Evolutionary conservation across 2,329 filamentous ascomycete genomes (phyloP).

Genomic region (Zymoseptoria crescenta): DNA sequence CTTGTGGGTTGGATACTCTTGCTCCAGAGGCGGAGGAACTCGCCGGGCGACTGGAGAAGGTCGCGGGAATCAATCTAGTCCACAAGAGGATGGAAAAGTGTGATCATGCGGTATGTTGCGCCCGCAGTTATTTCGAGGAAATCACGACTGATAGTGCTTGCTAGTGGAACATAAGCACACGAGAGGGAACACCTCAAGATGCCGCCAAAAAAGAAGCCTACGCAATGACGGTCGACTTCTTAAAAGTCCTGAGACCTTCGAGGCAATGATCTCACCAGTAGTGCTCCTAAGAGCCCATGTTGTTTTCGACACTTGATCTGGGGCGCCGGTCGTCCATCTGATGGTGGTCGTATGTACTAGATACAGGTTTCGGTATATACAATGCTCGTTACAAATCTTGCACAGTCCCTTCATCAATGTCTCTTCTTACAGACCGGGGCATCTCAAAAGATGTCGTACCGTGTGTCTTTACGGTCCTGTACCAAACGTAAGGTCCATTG

Average conservation of each 20-base stretch:
- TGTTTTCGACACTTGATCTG: too few species aligned
- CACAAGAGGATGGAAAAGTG: conserved; percentile 25
- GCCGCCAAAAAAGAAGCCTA: not conserved
- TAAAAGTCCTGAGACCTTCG: not conserved
- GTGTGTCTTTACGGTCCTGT: too few species aligned
- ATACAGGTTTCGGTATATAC: too few species aligned
- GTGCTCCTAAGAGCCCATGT: not conserved
- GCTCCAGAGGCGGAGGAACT: conserved; percentile 31
- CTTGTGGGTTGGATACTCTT: conserved; percentile 32
- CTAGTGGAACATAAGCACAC: not conserved
- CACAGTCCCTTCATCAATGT: too few species aligned
- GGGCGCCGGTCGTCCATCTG: too few species aligned
- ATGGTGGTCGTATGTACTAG: too few species aligned
- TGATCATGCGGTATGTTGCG: conserved; percentile 23
- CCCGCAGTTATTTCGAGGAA: not conserved
- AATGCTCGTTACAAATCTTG: too few species aligned
- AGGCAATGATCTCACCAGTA: not conserved
- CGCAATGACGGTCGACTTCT: not conserved
- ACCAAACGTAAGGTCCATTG: too few species aligned
- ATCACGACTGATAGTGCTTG: not conserved
- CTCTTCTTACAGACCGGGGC: too few species aligned
- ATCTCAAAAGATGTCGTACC: too few species aligned
- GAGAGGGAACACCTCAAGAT: not conserved
- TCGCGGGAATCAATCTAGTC: conserved; percentile 19
- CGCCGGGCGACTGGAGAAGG: conserved; percentile 21